These are phyloP conservation scores for Eragrostis tef DNA, from an alignment of 202 grass and related monocot species.

Conservation along the genomic window DNA sequence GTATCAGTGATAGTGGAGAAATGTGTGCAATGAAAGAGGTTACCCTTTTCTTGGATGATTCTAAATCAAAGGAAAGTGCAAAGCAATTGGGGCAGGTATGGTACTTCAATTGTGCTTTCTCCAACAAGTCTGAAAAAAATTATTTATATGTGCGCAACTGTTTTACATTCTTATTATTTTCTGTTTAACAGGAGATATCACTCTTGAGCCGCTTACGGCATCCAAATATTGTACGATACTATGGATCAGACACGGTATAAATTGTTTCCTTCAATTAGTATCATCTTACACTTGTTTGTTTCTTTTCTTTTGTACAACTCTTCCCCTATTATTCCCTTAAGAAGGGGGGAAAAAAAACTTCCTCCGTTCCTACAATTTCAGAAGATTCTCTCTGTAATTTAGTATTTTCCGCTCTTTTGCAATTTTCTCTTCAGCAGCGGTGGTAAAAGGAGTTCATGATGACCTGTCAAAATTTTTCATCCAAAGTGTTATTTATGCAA, in stretches of 20 bases:
- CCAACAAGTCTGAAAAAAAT: background rate
- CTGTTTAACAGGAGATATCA: slow-evolving; percentile 82
- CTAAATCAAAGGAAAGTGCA: slow-evolving; percentile 97
- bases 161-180: slow-evolving; percentile 28
- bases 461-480: slow-evolving; percentile 23
- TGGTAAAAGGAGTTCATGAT: slow-evolving; percentile 3
- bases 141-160: slow-evolving; percentile 11
- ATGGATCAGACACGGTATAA: slow-evolving; percentile 92
- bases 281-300: slow-evolving; percentile 39
- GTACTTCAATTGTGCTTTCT: slow-evolving; percentile 23
- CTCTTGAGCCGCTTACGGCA: slow-evolving; percentile 85
- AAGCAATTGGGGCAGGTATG: slow-evolving; percentile 92
- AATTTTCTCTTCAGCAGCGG: slow-evolving; percentile 35
- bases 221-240: slow-evolving; percentile 96
- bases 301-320: slow-evolving; percentile 23
- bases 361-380: slow-evolving; percentile 27
- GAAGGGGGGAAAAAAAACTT: no score
- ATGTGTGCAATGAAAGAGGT: slow-evolving; percentile 99
- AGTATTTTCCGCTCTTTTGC: background rate
- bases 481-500: slow-evolving; percentile 27
- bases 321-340: background rate
- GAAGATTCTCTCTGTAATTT: slow-evolving; percentile 37
- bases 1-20: slow-evolving; percentile 90
- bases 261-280: slow-evolving; percentile 41
- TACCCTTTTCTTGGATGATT: slow-evolving; percentile 91